phyloP scores from a whole-genome alignment of 495 filamentous ascomycete genomes.

The Penicillium fimorum region DNA sequence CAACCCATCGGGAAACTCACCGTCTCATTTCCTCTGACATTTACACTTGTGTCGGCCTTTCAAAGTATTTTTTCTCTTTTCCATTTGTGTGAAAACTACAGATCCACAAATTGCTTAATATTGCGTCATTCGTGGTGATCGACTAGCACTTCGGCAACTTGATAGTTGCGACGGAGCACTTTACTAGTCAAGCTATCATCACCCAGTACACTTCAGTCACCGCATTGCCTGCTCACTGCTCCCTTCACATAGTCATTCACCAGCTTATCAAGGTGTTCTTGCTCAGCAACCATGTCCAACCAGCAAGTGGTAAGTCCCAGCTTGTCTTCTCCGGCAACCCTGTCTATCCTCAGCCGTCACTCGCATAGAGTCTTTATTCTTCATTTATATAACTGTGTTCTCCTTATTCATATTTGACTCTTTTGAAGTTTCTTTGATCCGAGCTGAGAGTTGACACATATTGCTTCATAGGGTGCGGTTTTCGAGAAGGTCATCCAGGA shows the following conservation, averaged over 20 bases:
- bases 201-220: background rate
- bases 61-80: background rate
- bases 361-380: background rate
- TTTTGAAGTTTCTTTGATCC: background rate
- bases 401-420: background rate
- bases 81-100: background rate
- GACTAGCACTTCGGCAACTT: slow-evolving; percentile 23
- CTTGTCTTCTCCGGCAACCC: slow-evolving; percentile 20
- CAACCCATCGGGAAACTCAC: slow-evolving; percentile 34
- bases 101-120: background rate
- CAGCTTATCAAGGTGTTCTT: background rate
- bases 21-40: slow-evolving; percentile 8
- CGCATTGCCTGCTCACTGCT: background rate
- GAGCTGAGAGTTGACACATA: slow-evolving; percentile 33
- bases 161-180: slow-evolving; percentile 27
- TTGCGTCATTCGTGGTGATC: slow-evolving; percentile 19
- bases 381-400: background rate
- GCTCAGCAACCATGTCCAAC: slow-evolving; percentile 55
- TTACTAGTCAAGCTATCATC: slow-evolving; percentile 7
- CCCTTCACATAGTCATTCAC: background rate
- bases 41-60: background rate
- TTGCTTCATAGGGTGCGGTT: slow-evolving; percentile 62
- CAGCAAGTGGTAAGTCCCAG: slow-evolving; percentile 59
- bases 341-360: slow-evolving; percentile 16
- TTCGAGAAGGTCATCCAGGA: slow-evolving; percentile 90